A percentile compares a stretch with the other conserved stretches of the same genome.
phyloP scores from a whole-genome alignment of 345 rosid species.

The Salix brachista region DNA sequence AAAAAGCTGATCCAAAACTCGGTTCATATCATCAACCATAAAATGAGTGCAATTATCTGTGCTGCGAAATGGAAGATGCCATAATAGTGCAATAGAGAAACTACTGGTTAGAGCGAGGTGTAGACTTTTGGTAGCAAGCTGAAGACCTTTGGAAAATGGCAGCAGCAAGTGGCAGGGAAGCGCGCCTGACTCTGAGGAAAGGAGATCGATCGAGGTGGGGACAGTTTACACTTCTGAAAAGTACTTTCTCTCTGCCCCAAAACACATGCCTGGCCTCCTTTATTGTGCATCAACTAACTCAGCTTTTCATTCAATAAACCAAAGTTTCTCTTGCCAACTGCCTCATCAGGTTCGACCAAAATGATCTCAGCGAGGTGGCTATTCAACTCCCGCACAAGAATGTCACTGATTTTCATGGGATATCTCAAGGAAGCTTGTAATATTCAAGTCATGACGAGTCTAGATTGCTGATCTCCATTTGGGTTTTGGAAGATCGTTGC shows the following conservation, averaged over 20 bases:
- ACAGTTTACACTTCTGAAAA: neutral
- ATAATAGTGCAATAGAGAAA: conserved; percentile 2
- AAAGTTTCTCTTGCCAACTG: neutral
- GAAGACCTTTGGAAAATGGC: conserved; percentile 9
- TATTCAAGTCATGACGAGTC: neutral
- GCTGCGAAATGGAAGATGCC: neutral
- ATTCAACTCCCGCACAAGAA: neutral
- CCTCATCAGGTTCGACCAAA: neutral
- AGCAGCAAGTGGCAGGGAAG: conserved; percentile 16
- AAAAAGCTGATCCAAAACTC: neutral
- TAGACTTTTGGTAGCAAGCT: conserved; percentile 20
- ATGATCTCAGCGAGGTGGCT: neutral
- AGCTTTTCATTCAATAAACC: conserved; percentile 12
- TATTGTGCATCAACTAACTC: conserved; percentile 11
- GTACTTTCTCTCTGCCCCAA: neutral
- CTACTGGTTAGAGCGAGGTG: conserved; percentile 28
- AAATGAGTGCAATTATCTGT: neutral
- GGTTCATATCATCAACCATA: neutral
- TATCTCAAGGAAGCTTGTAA: neutral
- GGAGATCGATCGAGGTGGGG: neutral
- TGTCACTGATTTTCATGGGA: neutral
- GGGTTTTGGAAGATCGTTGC: neutral
- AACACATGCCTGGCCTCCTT: conserved; percentile 23
- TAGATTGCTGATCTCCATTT: neutral
- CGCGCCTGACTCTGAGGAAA: conserved; percentile 17